phyloP scores from a whole-genome alignment of 805 yeast species.

The Cyberlindnera xishuangbannaensis region DNA sequence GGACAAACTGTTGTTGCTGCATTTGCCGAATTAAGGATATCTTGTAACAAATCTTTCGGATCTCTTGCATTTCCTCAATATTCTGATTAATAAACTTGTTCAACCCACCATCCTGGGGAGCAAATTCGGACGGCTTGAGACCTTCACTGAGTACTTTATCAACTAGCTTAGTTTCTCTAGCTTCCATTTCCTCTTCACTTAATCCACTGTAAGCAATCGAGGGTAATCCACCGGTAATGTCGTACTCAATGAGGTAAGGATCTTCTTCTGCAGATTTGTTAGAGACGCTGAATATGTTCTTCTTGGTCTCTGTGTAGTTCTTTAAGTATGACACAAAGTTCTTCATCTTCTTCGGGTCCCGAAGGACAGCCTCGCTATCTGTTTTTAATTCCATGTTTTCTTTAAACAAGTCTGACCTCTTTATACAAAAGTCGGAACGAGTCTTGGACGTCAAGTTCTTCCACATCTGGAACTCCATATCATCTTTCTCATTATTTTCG shows the following conservation, averaged over 20 bases:
- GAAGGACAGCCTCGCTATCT: slow-evolving; percentile 62
- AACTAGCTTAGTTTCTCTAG: slow-evolving; percentile 38
- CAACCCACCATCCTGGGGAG: slow-evolving; percentile 48
- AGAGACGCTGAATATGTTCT: slow-evolving; percentile 17
- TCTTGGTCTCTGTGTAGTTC: slow-evolving; percentile 30
- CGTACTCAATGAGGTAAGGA: slow-evolving; percentile 74
- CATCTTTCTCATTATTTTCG: slow-evolving; percentile 57
- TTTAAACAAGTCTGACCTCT: slow-evolving; percentile 62
- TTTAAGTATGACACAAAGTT: slow-evolving; percentile 35
- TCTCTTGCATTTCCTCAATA: slow-evolving; percentile 77
- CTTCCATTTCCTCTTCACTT: slow-evolving; percentile 40
- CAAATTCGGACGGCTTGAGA: slow-evolving; percentile 34
- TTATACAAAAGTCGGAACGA: slow-evolving; percentile 67
- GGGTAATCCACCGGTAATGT: slow-evolving; percentile 76
- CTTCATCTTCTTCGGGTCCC: slow-evolving; percentile 65
- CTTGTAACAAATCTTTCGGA: slow-evolving; percentile 82
- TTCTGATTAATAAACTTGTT: slow-evolving; percentile 57
- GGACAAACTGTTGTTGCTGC: slow-evolving; percentile 77
- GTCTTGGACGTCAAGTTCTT: slow-evolving; percentile 73
- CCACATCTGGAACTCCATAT: slow-evolving; percentile 80
- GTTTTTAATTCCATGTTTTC: slow-evolving; percentile 51
- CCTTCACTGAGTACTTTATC: slow-evolving; percentile 34
- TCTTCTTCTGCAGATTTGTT: slow-evolving; percentile 29
- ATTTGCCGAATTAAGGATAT: slow-evolving; percentile 82
- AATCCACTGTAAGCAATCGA: slow-evolving; percentile 49